A percentile compares a stretch with the other conserved stretches of the same genome.
phyloP scores from a whole-genome alignment of 495 filamentous ascomycete genomes.

The Lasiosphaeria miniovina region DNA sequence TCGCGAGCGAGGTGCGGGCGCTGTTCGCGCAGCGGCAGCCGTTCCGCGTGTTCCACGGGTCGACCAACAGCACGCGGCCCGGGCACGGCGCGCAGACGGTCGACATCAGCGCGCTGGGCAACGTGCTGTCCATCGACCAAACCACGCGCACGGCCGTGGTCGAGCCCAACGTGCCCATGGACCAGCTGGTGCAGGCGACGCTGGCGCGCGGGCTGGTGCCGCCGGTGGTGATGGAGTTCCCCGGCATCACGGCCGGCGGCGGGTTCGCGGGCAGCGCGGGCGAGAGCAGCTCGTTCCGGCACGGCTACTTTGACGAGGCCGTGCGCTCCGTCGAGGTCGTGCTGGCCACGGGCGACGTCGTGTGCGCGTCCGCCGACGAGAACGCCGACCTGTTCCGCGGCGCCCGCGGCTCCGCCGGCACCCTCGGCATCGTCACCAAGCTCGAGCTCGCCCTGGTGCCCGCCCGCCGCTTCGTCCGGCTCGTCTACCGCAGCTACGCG shows the following conservation, averaged over 20 bases:
- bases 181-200: constrained; percentile 52
- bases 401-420: constrained; percentile 57
- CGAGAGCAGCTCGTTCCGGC: constrained; percentile 57
- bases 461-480: constrained; percentile 50
- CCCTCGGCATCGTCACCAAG: constrained; percentile 55
- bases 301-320: constrained; percentile 58
- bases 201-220: constrained; percentile 51
- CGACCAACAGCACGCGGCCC: constrained; percentile 68
- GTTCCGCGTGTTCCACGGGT: constrained; percentile 71
- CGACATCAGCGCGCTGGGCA: constrained; percentile 51
- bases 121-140: constrained; percentile 53
- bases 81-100: constrained; percentile 45
- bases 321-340: constrained; percentile 59
- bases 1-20: background rate
- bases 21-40: constrained; percentile 30
- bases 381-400: constrained; percentile 56
- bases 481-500: constrained; percentile 40
- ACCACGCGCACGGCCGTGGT: constrained; percentile 46
- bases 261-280: constrained; percentile 60
- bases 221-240: constrained; percentile 61
- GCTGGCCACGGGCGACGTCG: constrained; percentile 50
- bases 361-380: constrained; percentile 32
- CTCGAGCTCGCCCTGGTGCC: constrained; percentile 53
- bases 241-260: constrained; percentile 64
- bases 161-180: constrained; percentile 66